Conservation (phyloP, 805 yeast genomes). For the Pichia rugopelliculosa region DNA sequence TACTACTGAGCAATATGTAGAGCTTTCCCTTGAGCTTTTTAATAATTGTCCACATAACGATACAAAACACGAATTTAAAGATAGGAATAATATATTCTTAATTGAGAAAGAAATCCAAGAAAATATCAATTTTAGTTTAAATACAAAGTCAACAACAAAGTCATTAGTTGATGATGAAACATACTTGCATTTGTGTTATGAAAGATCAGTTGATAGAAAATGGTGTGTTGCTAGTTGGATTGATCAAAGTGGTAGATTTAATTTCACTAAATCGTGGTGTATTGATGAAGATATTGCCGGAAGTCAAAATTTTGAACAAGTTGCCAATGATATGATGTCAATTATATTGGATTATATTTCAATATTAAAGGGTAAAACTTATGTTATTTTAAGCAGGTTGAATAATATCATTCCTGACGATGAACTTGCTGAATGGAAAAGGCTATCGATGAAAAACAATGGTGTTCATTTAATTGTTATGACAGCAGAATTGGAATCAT, state of each 20-base stretch:
- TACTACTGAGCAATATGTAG: constrained; percentile 32
- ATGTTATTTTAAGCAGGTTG: constrained; percentile 59
- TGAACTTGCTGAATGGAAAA: constrained; percentile 72
- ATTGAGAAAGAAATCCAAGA: constrained; percentile 37
- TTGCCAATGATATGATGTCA: constrained; percentile 62
- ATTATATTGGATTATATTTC: constrained; percentile 41
- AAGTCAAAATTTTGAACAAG: constrained; percentile 37
- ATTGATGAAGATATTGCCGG: constrained; percentile 25
- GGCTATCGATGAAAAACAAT: constrained; percentile 50
- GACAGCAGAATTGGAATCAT: constrained; percentile 51
- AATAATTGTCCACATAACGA: constrained; percentile 41
- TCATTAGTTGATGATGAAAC: constrained; percentile 56
- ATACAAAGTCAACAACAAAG: constrained; percentile 30
- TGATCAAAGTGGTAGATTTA: constrained; percentile 63
- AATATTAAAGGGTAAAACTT: constrained; percentile 42
- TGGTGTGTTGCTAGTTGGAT: constrained; percentile 91
- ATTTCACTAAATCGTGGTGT: constrained; percentile 60
- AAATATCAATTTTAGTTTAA: constrained; percentile 36
- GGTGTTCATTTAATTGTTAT: constrained; percentile 60
- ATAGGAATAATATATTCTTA: constrained; percentile 29
- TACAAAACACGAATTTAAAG: constrained; percentile 15
- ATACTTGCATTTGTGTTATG: constrained; percentile 79
- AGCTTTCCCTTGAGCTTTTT: constrained; percentile 47
- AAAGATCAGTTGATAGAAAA: constrained; percentile 67
- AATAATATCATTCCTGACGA: constrained; percentile 76